Percentiles rank a stretch among this genome's conserved stretches.
Evolutionary conservation across 2,329 filamentous ascomycete genomes (phyloP).

Genomic region (Ilyonectria destructans): DNA sequence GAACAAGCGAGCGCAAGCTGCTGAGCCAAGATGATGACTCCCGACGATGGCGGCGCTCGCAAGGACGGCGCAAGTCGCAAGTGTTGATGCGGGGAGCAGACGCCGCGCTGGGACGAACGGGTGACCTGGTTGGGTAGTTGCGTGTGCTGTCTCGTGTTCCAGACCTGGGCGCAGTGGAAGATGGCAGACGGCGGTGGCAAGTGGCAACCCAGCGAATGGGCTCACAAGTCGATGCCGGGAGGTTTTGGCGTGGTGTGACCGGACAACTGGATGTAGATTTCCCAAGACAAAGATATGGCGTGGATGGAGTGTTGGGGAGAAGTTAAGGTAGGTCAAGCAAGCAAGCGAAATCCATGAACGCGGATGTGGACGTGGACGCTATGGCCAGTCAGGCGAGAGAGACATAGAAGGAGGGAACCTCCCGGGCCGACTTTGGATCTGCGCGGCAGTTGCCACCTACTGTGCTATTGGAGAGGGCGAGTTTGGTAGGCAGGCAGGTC

Average conservation of each 20-base stretch:
- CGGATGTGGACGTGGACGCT: conserved; percentile 19
- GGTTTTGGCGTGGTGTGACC: conserved; percentile 2
- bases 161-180: not conserved
- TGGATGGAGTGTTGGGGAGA: conserved; percentile 17
- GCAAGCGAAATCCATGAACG: conserved; percentile 13
- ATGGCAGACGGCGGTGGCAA: not conserved
- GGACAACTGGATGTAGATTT: not conserved
- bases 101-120: conserved; percentile 18
- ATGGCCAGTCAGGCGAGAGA: conserved; percentile 21
- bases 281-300: not conserved
- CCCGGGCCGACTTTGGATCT: conserved; percentile 23
- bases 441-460: conserved; percentile 26
- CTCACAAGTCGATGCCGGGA: not conserved
- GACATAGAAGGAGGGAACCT: conserved; percentile 24
- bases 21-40: conserved; percentile 8
- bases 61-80: conserved; percentile 18
- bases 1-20: conserved; percentile 11
- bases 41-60: conserved; percentile 10
- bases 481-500: not conserved
- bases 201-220: conserved; percentile 1
- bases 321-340: conserved; percentile 16
- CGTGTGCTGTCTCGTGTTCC: conserved; percentile 15
- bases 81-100: conserved; percentile 20
- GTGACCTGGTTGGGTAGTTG: conserved; percentile 16
- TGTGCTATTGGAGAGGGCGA: conserved; percentile 1